A percentile compares a stretch with the other conserved stretches of the same genome.
Evolutionary conservation across 176 grass and related monocot species (phyloP).

Genomic region (Microstegium vimineum): DNA sequence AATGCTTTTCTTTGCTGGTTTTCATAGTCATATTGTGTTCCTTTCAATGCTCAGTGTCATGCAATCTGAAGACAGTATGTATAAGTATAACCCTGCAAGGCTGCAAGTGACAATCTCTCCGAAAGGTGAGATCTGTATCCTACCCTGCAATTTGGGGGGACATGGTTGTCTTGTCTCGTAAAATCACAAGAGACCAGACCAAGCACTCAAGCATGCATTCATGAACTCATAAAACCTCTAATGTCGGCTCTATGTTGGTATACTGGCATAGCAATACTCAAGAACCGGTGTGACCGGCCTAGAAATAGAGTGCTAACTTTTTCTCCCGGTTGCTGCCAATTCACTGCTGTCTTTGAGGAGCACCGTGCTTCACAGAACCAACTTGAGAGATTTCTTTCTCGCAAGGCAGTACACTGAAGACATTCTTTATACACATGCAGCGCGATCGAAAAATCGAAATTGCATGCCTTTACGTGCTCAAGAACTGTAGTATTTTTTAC

Average conservation of each 20-base stretch:
- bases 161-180: conserved; percentile 12
- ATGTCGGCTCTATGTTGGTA: background rate
- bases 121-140: conserved; percentile 33
- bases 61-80: conserved; percentile 44
- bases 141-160: conserved; percentile 12
- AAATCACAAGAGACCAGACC: background rate
- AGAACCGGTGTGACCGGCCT: background rate
- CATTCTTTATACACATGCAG: conserved; percentile 4
- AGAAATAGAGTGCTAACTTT: background rate
- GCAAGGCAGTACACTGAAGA: background rate
- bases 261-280: background rate
- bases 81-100: conserved; percentile 24
- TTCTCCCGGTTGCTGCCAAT: background rate
- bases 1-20: background rate
- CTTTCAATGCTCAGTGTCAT: conserved; percentile 36
- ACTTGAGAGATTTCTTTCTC: background rate
- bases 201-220: background rate
- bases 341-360: background rate
- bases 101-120: conserved; percentile 26
- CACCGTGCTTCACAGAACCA: background rate
- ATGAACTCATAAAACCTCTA: background rate
- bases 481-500: conserved; percentile 13
- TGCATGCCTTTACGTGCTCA: background rate
- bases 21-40: background rate
- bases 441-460: background rate